These are phyloP conservation scores for Termitomyces eurrhizus DNA, from an alignment of 768 basidiomycete species.

Conservation along the genomic window DNA sequence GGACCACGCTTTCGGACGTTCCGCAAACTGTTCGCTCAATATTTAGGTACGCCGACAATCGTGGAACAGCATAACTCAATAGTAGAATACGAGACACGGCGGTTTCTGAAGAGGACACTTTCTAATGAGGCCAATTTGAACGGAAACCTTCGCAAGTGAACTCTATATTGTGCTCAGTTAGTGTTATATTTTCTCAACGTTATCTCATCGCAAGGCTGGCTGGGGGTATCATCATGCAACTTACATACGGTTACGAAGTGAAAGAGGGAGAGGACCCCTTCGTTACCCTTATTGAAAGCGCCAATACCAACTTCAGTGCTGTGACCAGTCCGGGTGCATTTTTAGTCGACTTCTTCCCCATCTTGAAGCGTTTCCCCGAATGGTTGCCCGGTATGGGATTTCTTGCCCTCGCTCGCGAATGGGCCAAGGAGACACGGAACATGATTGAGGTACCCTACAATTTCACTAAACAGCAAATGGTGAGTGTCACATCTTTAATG, in stretches of 20 bases:
- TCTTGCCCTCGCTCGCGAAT: constrained; percentile 38
- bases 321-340: constrained; percentile 48
- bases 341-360: constrained; percentile 38
- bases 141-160: constrained; percentile 39
- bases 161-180: neutral
- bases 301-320: constrained; percentile 47
- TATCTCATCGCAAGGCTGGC: constrained; percentile 32
- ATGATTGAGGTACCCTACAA: constrained; percentile 42
- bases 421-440: constrained; percentile 32
- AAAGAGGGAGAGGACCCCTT: constrained; percentile 49
- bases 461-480: constrained; percentile 45
- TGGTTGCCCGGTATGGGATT: constrained; percentile 58
- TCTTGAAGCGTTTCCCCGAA: constrained; percentile 44
- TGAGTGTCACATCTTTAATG: constrained; percentile 16
- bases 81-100: constrained; percentile 30
- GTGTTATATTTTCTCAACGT: neutral
- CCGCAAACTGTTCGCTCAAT: constrained; percentile 39
- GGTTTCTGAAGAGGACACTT: constrained; percentile 34
- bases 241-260: constrained; percentile 56
- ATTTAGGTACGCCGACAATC: constrained; percentile 32
- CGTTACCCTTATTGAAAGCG: constrained; percentile 45
- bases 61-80: constrained; percentile 28
- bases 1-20: constrained; percentile 39
- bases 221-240: constrained; percentile 48
- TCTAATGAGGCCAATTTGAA: constrained; percentile 27